Evolutionary conservation across 108 stramenopile species (phyloP), one percentile per base, ranked within the genome.

Genomic region (Nitzschia inconspicua): DNA sequence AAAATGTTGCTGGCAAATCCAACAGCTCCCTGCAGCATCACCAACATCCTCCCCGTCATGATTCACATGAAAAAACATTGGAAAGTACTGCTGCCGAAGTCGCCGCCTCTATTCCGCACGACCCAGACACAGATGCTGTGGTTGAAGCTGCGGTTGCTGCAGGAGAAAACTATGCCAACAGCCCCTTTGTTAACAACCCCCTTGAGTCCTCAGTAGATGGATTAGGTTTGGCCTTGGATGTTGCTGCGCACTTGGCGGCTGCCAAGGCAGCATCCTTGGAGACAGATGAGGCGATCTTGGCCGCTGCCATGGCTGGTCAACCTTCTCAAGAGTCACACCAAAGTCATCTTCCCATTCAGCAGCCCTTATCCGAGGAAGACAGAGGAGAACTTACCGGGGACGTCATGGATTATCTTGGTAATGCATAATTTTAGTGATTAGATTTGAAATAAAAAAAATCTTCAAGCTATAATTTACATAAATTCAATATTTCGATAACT

Each of bases 111-210:
- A 47, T 49, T 30, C 47, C 47, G 13, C 41, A 32, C 54, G 14
- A 29, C 46, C 23, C 20, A 13, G 61, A 56, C 20, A 60, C 61
- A 9, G 13, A 47, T 11, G 57, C 63, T 3, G 83, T 71, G 13
- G 73, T 84, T 3, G 74, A 80, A 63, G 79, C 83, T 0, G 83
- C 83, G 14, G 73, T 84, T 4, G 70, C 68, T 1, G 83, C 73
- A 7, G 79, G 74, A 1, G 79, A 75, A 25, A 63, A 72, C 1
- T 78, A 77, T 48, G 50, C 68, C 57, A 28, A 63, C 14, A 41
- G 57, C 36, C 32, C 63, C 65, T 4, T 48, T 71, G 36, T 64
- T 66, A 26, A 46, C 68, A 30, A 56, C 75, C 39, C 57, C 62
- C 4, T 48, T 60, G 22, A 35, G 42, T 47, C 48, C 57, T 58